Percentiles rank a stretch among this genome's conserved stretches.
phyloP scores from a whole-genome alignment of 495 filamentous ascomycete species.

The Penicillium parvum region DNA sequence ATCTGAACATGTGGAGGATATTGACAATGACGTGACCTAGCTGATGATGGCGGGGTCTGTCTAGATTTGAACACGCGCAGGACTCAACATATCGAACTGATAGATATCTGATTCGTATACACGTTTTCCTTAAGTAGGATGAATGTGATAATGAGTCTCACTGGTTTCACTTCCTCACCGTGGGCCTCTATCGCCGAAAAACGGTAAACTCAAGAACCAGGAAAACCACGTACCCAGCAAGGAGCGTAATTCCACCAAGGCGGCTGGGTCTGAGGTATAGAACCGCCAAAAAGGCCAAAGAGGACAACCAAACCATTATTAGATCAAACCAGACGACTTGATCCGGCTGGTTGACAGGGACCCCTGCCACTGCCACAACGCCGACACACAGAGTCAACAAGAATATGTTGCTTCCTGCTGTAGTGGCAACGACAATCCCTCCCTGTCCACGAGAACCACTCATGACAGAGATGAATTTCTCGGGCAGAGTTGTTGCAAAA shows the following conservation, averaged over 20 bases:
- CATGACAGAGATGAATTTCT: constrained; percentile 50
- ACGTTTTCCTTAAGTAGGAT: no score
- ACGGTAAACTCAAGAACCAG: constrained; percentile 37
- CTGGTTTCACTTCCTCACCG: no score
- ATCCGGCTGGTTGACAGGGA: constrained; percentile 11
- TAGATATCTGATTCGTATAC: no score
- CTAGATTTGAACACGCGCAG: no score
- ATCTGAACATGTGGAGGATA: constrained; percentile 4
- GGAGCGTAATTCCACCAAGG: constrained; percentile 33
- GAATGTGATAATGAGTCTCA: no score
- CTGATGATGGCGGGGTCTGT: no score
- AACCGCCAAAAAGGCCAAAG: constrained; percentile 23
- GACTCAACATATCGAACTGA: no score
- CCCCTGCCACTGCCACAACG: constrained; percentile 32
- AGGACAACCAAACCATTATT: constrained; percentile 30
- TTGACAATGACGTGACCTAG: no score
- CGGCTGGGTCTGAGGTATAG: constrained; percentile 25
- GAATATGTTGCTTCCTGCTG: constrained; percentile 54
- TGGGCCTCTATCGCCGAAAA: no score
- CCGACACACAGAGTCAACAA: constrained; percentile 50
- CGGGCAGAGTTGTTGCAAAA: constrained; percentile 53
- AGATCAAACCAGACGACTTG: constrained; percentile 32
- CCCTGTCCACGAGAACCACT: constrained; percentile 40
- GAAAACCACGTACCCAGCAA: constrained; percentile 37
- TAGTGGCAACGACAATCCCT: constrained; percentile 51